These are phyloP conservation scores for Amanita exitialis DNA, from an alignment of 768 basidiomycete species.

Conservation along the genomic window DNA sequence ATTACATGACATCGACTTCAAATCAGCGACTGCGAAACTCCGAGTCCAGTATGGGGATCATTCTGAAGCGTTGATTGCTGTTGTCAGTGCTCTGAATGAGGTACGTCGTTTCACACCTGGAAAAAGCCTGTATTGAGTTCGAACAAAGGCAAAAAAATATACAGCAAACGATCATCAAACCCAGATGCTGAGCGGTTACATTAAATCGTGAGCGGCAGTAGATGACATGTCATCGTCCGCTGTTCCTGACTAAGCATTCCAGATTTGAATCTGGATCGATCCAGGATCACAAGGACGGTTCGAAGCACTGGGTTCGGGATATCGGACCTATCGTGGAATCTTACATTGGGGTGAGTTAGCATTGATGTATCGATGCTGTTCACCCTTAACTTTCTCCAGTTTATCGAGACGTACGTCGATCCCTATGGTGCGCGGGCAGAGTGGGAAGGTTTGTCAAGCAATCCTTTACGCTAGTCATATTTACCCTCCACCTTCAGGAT, in stretches of 20 bases:
- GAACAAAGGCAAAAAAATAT: slow-evolving; percentile 56
- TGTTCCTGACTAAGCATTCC: slow-evolving; percentile 4
- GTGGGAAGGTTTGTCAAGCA: slow-evolving; percentile 61
- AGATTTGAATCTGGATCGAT: slow-evolving; percentile 77
- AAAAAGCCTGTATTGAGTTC: not conserved
- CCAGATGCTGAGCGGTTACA: slow-evolving; percentile 70
- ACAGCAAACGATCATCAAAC: slow-evolving; percentile 63
- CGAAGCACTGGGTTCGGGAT: slow-evolving; percentile 78
- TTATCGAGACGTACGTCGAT: slow-evolving; percentile 81
- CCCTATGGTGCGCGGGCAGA: slow-evolving; percentile 88
- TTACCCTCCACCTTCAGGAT: slow-evolving; percentile 35
- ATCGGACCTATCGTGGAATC: slow-evolving; percentile 81
- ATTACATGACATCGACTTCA: slow-evolving; percentile 35
- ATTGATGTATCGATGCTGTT: not conserved
- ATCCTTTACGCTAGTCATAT: not conserved
- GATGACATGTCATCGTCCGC: not conserved
- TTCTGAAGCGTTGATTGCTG: slow-evolving; percentile 42
- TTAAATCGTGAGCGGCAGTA: slow-evolving; percentile 50
- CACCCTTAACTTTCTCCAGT: slow-evolving; percentile 20
- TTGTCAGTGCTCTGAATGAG: slow-evolving; percentile 47
- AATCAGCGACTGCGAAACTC: slow-evolving; percentile 36
- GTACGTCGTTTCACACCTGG: slow-evolving; percentile 19
- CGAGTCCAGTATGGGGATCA: slow-evolving; percentile 74
- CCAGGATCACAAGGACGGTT: slow-evolving; percentile 69
- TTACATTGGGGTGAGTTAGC: slow-evolving; percentile 54